phyloP scores from a whole-genome alignment of 306 rosid species.

The Mimosa bimucronata region DNA sequence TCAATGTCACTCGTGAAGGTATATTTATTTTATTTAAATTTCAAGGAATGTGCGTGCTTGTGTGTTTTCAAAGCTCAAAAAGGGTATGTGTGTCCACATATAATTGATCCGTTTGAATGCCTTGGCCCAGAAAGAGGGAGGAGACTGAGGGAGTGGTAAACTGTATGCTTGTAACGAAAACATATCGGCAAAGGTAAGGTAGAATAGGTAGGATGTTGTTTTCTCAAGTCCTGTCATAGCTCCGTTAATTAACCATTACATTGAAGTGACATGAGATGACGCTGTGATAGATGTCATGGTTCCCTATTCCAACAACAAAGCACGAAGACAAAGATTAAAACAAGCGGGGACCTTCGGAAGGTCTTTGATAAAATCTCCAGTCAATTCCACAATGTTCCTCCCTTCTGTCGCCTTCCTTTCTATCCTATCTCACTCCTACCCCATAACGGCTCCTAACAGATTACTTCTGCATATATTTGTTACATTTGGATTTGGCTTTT shows the following conservation, averaged over 20 bases:
- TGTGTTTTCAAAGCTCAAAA: too few relatives aligned
- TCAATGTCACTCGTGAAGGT: not conserved
- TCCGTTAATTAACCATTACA: not conserved
- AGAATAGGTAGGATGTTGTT: not conserved
- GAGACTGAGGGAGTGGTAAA: too few relatives aligned
- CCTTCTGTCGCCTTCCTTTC: not conserved
- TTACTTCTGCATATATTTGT: not conserved
- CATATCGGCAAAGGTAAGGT: conserved; percentile 1
- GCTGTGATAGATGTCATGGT: not conserved
- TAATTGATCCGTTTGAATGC: not conserved
- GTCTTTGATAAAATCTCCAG: not conserved
- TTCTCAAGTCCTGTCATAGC: not conserved
- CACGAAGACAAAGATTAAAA: not conserved
- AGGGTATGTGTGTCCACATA: too few relatives aligned
- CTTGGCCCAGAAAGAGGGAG: not conserved
- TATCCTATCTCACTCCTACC: not conserved
- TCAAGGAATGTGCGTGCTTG: not conserved
- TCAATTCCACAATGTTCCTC: not conserved
- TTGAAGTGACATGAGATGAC: not conserved
- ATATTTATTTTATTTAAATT: not conserved
- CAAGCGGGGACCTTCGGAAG: not conserved
- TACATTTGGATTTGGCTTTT: not conserved
- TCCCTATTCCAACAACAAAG: not conserved
- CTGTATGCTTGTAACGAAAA: not conserved
- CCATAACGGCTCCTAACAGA: not conserved